Evolutionary conservation across 2,329 filamentous ascomycete species (phyloP).

Genomic region (Metarhizium guizhouense): DNA sequence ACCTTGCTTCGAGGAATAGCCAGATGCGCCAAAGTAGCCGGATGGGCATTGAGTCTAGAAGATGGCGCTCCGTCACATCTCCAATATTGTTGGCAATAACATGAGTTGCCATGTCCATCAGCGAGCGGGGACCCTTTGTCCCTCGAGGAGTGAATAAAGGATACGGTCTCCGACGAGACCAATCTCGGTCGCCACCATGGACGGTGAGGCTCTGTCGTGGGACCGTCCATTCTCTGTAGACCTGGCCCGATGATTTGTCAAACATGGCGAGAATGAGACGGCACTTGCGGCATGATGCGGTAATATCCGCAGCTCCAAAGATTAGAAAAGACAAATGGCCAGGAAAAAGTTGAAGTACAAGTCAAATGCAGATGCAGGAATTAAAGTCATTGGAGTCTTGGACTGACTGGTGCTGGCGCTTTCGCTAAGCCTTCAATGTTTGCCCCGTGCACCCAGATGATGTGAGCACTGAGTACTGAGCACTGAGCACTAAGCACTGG

Average conservation of each 20-base stretch:
- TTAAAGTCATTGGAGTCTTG: not conserved
- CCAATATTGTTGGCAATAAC: conserved; percentile 29
- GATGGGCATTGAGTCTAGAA: conserved; percentile 26
- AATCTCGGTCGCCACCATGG: conserved; percentile 20
- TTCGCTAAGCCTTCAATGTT: no score
- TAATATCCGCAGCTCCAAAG: not conserved
- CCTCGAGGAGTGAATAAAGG: conserved; percentile 17
- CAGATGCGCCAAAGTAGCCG: conserved; percentile 28
- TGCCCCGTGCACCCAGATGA: no score
- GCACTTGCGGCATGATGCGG: not conserved
- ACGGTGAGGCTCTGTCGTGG: conserved; percentile 16
- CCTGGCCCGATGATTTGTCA: conserved; percentile 24
- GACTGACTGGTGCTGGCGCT: no score
- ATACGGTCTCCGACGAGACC: conserved; percentile 25
- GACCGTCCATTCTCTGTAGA: conserved; percentile 28
- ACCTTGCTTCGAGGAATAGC: conserved; percentile 31
- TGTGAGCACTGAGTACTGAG: no score
- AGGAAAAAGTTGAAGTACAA: not conserved
- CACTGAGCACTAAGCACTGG: no score
- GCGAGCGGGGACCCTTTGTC: conserved; percentile 23
- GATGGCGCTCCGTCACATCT: conserved; percentile 21
- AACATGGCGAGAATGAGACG: conserved; percentile 19
- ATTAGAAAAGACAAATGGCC: not conserved
- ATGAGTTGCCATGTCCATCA: conserved; percentile 30
- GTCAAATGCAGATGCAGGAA: not conserved